A percentile compares a stretch with the other conserved stretches of the same genome.
phyloP scores from a whole-genome alignment of 2,329 filamentous ascomycete species.

The Trichophyton benhamiae region DNA sequence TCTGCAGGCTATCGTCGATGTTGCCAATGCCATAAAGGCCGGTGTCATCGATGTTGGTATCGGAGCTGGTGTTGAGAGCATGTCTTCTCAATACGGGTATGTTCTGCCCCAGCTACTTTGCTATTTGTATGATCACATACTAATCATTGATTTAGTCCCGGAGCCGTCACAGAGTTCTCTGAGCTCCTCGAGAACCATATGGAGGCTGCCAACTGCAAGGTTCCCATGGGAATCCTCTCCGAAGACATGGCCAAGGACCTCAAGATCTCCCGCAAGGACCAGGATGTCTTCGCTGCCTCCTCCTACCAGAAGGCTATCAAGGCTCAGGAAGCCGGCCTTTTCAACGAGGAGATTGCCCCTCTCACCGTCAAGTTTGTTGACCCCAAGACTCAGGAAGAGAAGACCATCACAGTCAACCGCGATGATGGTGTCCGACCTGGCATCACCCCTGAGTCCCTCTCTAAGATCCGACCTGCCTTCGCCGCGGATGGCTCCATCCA shows the following conservation, averaged over 20 bases:
- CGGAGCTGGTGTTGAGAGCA: constrained; percentile 91
- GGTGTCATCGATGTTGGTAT: constrained; percentile 95
- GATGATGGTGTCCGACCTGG: constrained; percentile 81
- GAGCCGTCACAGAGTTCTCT: constrained; percentile 83
- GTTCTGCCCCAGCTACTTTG: constrained; percentile 20
- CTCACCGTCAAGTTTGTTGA: constrained; percentile 79
- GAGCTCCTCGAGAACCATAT: constrained; percentile 70
- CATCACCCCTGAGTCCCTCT: constrained; percentile 77
- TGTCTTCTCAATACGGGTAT: constrained; percentile 83
- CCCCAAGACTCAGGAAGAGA: constrained; percentile 77
- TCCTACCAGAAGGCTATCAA: constrained; percentile 76
- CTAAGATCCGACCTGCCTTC: constrained; percentile 83
- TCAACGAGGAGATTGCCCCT: constrained; percentile 81
- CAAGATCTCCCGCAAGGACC: constrained; percentile 55
- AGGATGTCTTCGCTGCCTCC: constrained; percentile 87
- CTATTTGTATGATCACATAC: not conserved
- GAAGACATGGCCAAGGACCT: constrained; percentile 90
- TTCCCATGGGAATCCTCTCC: constrained; percentile 87
- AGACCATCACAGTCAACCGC: constrained; percentile 65
- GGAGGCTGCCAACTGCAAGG: constrained; percentile 89
- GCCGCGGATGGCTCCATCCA: constrained; percentile 87
- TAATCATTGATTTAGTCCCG: constrained; percentile 42
- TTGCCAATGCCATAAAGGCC: constrained; percentile 78
- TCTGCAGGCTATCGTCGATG: constrained; percentile 81
- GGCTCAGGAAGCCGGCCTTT: constrained; percentile 80